Conservation (phyloP, 2,329 filamentous ascomycete species). For the Gyromitra esculenta region DNA sequence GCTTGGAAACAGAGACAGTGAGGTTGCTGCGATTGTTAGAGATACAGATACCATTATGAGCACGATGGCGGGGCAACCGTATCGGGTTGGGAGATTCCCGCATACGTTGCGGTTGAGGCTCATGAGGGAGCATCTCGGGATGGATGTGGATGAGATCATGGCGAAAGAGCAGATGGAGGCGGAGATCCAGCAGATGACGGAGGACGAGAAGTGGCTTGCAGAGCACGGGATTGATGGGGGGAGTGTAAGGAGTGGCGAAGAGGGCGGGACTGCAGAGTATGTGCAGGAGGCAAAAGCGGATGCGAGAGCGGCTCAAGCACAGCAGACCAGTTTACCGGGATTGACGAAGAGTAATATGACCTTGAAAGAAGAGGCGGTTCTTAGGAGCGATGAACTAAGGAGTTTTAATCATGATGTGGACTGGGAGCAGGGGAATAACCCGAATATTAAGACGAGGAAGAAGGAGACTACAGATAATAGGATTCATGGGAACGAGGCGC, state of each 20-base stretch:
- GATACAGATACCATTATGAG: slow-evolving; percentile 94
- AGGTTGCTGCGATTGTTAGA: slow-evolving; percentile 86
- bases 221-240: slow-evolving; percentile 37
- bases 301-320: slow-evolving; percentile 15
- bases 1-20: slow-evolving; percentile 90
- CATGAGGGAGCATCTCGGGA: slow-evolving; percentile 96
- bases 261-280: slow-evolving; percentile 51
- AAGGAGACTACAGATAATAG: slow-evolving; percentile 68
- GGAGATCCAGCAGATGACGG: slow-evolving; percentile 68
- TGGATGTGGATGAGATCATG: slow-evolving; percentile 90
- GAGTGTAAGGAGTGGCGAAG: slow-evolving; percentile 38
- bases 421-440: slow-evolving; percentile 69
- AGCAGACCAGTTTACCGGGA: slow-evolving; percentile 19
- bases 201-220: slow-evolving; percentile 68
- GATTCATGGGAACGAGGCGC: slow-evolving; percentile 70
- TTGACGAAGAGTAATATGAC: slow-evolving; percentile 49
- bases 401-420: slow-evolving; percentile 82
- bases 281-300: slow-evolving; percentile 37
- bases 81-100: slow-evolving; percentile 89
- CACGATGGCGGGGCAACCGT: slow-evolving; percentile 88
- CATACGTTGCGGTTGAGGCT: slow-evolving; percentile 91
- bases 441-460: slow-evolving; percentile 67
- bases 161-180: slow-evolving; percentile 79
- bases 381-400: slow-evolving; percentile 67
- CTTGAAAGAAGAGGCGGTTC: slow-evolving; percentile 68